Evolutionary conservation across 129 eudicot genomes (phyloP).

Genomic region (Helianthus tuberosus): DNA sequence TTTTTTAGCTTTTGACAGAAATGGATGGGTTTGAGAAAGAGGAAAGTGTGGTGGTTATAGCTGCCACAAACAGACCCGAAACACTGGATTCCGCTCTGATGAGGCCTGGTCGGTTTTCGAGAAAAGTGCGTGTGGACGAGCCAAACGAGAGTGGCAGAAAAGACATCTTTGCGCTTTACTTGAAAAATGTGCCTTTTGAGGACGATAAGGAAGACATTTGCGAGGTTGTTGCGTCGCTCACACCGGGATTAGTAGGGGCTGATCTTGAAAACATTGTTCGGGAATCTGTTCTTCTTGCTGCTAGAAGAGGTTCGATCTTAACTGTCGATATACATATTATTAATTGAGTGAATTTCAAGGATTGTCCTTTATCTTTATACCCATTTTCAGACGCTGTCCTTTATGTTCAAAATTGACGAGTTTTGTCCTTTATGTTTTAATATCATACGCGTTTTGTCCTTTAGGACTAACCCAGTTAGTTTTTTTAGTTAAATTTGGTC

Average conservation of each 20-base stretch:
- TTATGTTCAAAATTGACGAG: no score
- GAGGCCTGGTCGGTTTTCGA: conserved; percentile 59
- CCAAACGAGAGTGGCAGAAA: conserved; percentile 47
- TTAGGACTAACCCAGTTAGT: no score
- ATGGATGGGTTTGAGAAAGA: conserved; percentile 65
- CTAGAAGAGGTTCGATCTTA: conserved; percentile 43
- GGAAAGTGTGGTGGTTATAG: conserved; percentile 50
- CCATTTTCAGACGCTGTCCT: no score
- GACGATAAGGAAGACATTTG: conserved; percentile 38
- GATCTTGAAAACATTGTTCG: conserved; percentile 54
- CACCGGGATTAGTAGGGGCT: conserved; percentile 60
- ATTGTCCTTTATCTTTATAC: no score
- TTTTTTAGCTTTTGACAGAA: conserved; percentile 50
- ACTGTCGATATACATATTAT: neutral
- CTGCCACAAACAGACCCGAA: conserved; percentile 65
- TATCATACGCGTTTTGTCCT: no score
- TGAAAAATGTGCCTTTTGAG: conserved; percentile 36
- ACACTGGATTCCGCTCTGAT: conserved; percentile 50
- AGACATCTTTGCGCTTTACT: conserved; percentile 45
- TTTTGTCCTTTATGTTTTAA: no score
- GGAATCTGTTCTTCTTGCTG: conserved; percentile 57
- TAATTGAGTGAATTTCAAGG: no score
- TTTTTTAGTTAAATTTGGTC: no score
- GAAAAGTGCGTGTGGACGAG: conserved; percentile 44
- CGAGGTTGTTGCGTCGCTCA: conserved; percentile 39